Base-by-base conservation (phyloP, 2,329 filamentous ascomycete genomes). In the Colletotrichum endophyticum region DNA sequence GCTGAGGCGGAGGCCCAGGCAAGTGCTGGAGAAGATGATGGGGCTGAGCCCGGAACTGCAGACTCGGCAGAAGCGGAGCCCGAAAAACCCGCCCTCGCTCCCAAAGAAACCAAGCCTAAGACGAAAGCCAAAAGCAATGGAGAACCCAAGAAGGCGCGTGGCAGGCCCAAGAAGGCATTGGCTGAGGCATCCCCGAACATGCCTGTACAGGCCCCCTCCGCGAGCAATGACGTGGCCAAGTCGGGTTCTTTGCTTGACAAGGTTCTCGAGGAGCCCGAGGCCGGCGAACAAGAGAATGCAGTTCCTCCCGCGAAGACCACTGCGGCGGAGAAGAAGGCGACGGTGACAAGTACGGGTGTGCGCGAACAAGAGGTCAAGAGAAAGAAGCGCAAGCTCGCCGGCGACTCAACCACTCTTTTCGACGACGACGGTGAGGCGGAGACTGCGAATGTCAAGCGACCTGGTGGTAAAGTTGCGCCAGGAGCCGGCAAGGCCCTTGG, bases 331-430 rank as follows among this genome's bases (percentile, higher is more conserved):
- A 78, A 79, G 59, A 72, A 78, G 32, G 30, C 66, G n/a, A 66
- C 71, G 22, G 82, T 81, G 71, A 82, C 79, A 79, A 79, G 81
- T 28, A 70, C 70, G 25, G 78, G 80, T 63, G 81, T 78, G 85
- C 80, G 82, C 82, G 81, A 73, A 69, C 81, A 72, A 74, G 86
- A 89, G 78, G 86, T 84, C 8, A 91, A 88, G 84, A 93, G 91
- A 82, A 95, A 94, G 88, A 96, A 94, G 87, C 91, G 94, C 78
- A 96, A 95, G 84, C 85, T 95, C 7, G 87, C 95, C 2, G 92
- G 93, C 6, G 86, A 85, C 27, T 88, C 89, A 27, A 91, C 90
- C 64, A 94, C 92, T 5, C 82, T 97, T 8, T 95, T 96, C 11
- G 93, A 93, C 6, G 93, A 94, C 11, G 89, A 88, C 7, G 91